Evolutionary conservation across 371 early-diverging fungal species (phyloP), one percentile per base, ranked within the genome.

Genomic region (Mortierella sp.): DNA sequence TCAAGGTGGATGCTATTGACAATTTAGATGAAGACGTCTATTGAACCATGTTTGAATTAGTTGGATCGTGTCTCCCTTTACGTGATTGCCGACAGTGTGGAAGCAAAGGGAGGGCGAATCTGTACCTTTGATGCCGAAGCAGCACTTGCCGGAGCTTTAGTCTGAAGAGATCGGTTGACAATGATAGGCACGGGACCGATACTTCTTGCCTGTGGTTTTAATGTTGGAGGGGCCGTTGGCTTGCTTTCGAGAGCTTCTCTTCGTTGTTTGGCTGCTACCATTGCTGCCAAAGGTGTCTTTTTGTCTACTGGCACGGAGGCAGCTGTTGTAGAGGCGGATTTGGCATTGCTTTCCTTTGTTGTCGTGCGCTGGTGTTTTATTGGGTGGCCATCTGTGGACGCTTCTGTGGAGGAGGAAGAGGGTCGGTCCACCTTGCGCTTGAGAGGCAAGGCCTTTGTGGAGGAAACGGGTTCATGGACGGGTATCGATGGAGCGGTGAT

Each of bases 181-280:
- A 37, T 37, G 9, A 37, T 9, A 37, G 37, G 37, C 9, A 37
- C 37, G 37, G 37, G 37, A 9, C 3, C 37, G 37, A 5, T 37
- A 9, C 37, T 9, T 37, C 37, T 3, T 37, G 37, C 37, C 37
- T 37, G 37, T 37, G 37, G 37, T 57, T 79, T 79, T 44, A 79
- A 68, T 1, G 69, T 60, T 25, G 79, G 79, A 2, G 79, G 79
- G 16, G 73, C 72, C 29, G 72, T 57, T 7, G 29, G 11, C 5
- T 23, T 44, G 9, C 45, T 52, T 0, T 74, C 68, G 18, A 53
- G 25, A 4, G 53, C 59, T 18, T 68, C 57, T 21, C 60, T 43
- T n/a, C 74, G 66, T 23, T 45, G 58, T 28, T 70, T 75, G 18
- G 76, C 70, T 11, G 55, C 58, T 25, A 66, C 60, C 56, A 72